Evolutionary conservation across 371 early-diverging fungal species (phyloP).

Genomic region (Mortierella sp.): DNA sequence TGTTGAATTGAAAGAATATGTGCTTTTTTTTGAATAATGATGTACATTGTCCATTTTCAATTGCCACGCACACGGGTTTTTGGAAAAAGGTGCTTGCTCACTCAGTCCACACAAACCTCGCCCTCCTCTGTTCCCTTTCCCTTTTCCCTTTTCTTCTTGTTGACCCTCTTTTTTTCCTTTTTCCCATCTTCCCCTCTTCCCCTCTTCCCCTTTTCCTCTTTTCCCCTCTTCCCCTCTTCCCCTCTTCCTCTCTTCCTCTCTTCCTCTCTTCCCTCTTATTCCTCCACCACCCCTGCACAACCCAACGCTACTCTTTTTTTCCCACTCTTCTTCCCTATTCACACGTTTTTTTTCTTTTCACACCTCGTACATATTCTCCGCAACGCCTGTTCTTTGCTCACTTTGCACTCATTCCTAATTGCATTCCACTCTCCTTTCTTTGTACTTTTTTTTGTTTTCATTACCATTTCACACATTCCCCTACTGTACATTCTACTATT

Average conservation of each 20-base stretch:
- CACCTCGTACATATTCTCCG: conserved; percentile 3
- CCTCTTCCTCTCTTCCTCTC: neutral
- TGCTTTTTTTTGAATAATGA: no score
- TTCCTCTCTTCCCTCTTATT: neutral
- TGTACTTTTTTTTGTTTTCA: neutral
- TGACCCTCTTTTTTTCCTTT: no score
- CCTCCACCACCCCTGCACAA: neutral
- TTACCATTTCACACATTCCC: neutral
- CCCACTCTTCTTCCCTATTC: neutral
- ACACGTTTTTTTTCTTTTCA: neutral
- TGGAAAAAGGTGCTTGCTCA: neutral
- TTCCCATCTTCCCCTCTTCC: neutral
- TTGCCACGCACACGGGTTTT: neutral
- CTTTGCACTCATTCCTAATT: neutral
- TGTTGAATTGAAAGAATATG: no score
- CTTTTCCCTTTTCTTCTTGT: no score
- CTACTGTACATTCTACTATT: neutral
- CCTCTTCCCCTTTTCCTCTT: neutral
- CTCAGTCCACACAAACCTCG: neutral
- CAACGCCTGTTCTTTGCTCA: neutral
- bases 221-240: neutral
- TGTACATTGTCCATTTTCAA: no score
- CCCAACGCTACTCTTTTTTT: neutral
- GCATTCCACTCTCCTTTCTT: neutral
- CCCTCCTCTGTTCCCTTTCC: neutral